Base-by-base conservation (phyloP, 2,329 filamentous ascomycete genomes). In the Graphilbum ipis-grandicollis region DNA sequence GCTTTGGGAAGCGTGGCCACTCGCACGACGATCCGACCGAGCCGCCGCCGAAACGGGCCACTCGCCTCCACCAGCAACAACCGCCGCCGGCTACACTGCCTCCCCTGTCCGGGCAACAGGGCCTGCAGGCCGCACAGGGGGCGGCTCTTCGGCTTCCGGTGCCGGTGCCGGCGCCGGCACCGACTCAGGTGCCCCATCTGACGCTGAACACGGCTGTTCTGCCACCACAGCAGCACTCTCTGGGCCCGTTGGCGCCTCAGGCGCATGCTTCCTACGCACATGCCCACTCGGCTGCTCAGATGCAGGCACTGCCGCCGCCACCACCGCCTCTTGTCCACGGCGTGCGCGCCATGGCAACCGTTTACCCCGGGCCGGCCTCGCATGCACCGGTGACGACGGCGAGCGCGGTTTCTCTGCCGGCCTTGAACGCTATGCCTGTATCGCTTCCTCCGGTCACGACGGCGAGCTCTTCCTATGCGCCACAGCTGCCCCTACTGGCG, bases 271-370 rank as follows among this genome's bases (percentile, higher is more conserved):
- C 26, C 19, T 10, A 6, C 10, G 5, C 21, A 10, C 21, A 23
- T 23, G 5, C 21, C 6, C 21, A 23, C 6, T 23, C 21, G 10
- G 6, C 5, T 23, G 5, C 21, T 3, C 29, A 25, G 19, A 26
- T 17, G 29, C 26, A 28, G 8, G 7, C 29, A 31, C 29, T 17
- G 14, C 13, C 29, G 15, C 7, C 78, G 18, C 59, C 81, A 9
- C 75, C 77, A 15, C 68, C 76, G 13, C 68, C 76, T 3, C 54
- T 81, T 14, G 67, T 68, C 13, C 59, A 67, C 12, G 63, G 66
- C n/a, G 56, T 68, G 26, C 72, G 80, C 34, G 71, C 83, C 9
- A 86, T 93, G 76, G 68, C 79, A 7, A 73, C 79, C 15, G 77
- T 85, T 2, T 93, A 81, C 52, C 66, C 74, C 23, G 8, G 7